Base-by-base conservation (phyloP, 768 basidiomycete genomes). In the Roridomyces roridus region DNA sequence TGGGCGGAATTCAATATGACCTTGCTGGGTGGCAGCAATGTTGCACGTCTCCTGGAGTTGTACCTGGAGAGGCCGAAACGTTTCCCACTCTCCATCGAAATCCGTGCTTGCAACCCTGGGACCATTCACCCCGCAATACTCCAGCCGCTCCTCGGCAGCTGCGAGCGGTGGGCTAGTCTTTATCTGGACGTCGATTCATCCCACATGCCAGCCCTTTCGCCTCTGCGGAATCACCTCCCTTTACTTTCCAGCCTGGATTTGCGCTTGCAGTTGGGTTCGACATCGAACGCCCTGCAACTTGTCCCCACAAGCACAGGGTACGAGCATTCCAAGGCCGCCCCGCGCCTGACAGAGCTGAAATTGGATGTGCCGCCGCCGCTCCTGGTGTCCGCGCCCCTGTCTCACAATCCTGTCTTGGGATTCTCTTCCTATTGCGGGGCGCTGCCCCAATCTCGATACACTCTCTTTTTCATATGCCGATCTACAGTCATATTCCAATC, bases 11-110 rank as follows among this genome's bases (percentile, higher is more conserved):
- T 50, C 48, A 28, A 37, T 18, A 25, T 50, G n/a, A 25, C 48
- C 28, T 41, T 50, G 39, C 20, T 20, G 14, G 48, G 48, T 26
- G 41, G 23, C 39, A 40, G 41, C 18, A 41, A 50, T 31, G 48
- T 41, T 12, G 18, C 18, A 20, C 39, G 23, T 20, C 48, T 41
- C 23, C 39, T 50, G 17, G 36, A 35, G 48, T 28, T 50, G 0
- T 50, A 50, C 17, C 21, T 50, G 25, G 39, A 50, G n/a, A 37
- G 48, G 24, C 41, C 48, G 12, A 50, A 50, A 50, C 37, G 17
- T 15, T 50, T 37, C 39, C 15, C 48, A 5, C 31, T n/a, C n/a
- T n/a, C n/a, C n/a, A n/a, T n/a, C 14, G 37, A 50, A 41, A 50
- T 50, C 48, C 48, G 48, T 18, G 48, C 36, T 2, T 25, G n/a